Conservation (phyloP, 768 basidiomycete species). For the Kwoniella sp. region DNA sequence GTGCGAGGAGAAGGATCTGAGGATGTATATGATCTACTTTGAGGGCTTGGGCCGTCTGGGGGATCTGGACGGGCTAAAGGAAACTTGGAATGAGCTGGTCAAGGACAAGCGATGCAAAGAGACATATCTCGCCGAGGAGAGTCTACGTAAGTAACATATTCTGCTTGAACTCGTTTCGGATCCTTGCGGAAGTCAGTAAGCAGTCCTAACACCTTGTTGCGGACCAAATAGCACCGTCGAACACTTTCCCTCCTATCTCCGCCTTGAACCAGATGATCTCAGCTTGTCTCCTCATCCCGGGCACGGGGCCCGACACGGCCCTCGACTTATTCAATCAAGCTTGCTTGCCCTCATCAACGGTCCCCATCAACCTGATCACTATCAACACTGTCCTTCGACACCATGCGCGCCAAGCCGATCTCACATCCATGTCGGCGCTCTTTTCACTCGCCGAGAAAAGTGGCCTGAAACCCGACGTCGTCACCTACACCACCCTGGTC, state of each 20-base stretch:
- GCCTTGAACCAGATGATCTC: conserved; percentile 74
- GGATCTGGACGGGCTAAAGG: conserved; percentile 64
- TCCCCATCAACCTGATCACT: conserved; percentile 70
- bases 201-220: not conserved
- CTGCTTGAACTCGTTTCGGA: too few species aligned
- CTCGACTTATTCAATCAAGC: conserved; percentile 58
- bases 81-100: conserved; percentile 49
- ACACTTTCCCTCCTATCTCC: conserved; percentile 42
- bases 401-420: conserved; percentile 67
- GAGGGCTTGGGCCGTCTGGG: conserved; percentile 64
- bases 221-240: not conserved
- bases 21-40: conserved; percentile 72
- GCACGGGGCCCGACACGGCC: conserved; percentile 54
- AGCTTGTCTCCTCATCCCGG: conserved; percentile 62
- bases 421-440: conserved; percentile 64
- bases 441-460: conserved; percentile 65
- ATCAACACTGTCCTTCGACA: conserved; percentile 80
- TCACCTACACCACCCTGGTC: conserved; percentile 84
- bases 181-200: not conserved
- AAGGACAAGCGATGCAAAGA: conserved; percentile 47
- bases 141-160: conserved; percentile 23
- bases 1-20: conserved; percentile 65
- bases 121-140: conserved; percentile 28
- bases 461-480: conserved; percentile 71
- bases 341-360: conserved; percentile 59